Conservation (phyloP, 768 basidiomycete species). For the Boletus insuetus region DNA sequence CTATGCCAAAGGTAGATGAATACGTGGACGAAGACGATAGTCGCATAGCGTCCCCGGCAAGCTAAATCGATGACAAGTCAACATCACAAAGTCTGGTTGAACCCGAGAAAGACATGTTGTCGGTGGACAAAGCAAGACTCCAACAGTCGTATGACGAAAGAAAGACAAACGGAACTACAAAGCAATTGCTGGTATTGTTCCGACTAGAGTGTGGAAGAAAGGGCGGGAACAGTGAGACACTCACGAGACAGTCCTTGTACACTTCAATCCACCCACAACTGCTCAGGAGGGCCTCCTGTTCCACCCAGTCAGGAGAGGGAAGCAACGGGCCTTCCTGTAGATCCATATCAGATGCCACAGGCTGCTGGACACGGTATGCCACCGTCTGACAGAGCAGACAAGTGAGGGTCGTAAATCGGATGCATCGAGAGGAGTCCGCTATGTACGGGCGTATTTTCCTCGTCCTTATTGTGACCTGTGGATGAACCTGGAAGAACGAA, state of each 20-base stretch:
- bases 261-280: constrained; percentile 73
- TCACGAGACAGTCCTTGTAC: constrained; percentile 62
- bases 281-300: constrained; percentile 68
- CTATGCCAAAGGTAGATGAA: constrained; percentile 44
- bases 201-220: not conserved
- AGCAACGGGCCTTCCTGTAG: constrained; percentile 61
- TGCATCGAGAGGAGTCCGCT: constrained; percentile 45
- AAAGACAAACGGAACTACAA: not conserved
- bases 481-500: constrained; percentile 49
- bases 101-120: constrained; percentile 6
- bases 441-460: constrained; percentile 46
- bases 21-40: constrained; percentile 41
- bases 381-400: constrained; percentile 66
- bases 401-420: constrained; percentile 61
- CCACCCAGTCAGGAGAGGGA: constrained; percentile 75
- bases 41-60: constrained; percentile 21
- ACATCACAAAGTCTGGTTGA: not conserved
- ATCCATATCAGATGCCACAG: constrained; percentile 54
- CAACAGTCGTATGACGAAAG: constrained; percentile 1
- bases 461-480: constrained; percentile 67
- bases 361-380: constrained; percentile 69
- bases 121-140: constrained; percentile 5
- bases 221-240: constrained; percentile 29
- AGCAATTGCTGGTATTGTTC: not conserved
- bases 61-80: constrained; percentile 25